Base-by-base conservation (phyloP, 1,139 yeast species). In the Yamadazyma epiphylla region DNA sequence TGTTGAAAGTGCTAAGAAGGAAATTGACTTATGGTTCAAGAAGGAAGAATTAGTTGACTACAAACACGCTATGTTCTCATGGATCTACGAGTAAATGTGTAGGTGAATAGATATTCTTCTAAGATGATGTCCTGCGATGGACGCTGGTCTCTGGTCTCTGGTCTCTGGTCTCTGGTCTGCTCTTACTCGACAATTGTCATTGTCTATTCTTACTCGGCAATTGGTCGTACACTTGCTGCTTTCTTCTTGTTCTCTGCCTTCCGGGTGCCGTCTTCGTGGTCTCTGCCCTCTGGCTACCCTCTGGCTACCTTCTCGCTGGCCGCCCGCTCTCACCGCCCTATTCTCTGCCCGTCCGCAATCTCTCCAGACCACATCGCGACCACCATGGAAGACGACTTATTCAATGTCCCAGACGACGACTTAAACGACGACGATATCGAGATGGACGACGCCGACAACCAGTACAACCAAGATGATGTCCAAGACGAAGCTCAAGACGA, bases 1-100 rank as follows among this genome's bases (percentile, higher is more conserved):
- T 47, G 98, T 94, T 59, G 98, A 89, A 74, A 74, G 83, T 51
- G 99, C 99, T 59, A 71, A 87, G 67, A 86, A 85, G 77, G 99
- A 94, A 78, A 91, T 94, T 51, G 80, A 62, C 53, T 77, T 94
- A 60, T 94, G 99, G 99, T 94, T 94, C 94, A 87, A 87, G 81
- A 77, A 82, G 70, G 96, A 88, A 68, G 99, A 94, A 76, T 72
- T 94, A 55, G 84, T 80, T 60, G 87, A 84, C 54, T 91, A 88
- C 94, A 84, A 82, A 71, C 80, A 91, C 49, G 77, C 94, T 60
- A 60, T 77, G 68, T 65, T 72, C 71, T 76, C 80, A 48, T 88
- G 96, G 96, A 76, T 91, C 68, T 91, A 91, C 83, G 97, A 89
- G 73, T 87, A 83, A 70, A 37, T 35, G 25, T 7, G 24, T 31